phyloP scores from a whole-genome alignment of 192 early-diverging fungal species.

The Funneliformis mosseae region DNA sequence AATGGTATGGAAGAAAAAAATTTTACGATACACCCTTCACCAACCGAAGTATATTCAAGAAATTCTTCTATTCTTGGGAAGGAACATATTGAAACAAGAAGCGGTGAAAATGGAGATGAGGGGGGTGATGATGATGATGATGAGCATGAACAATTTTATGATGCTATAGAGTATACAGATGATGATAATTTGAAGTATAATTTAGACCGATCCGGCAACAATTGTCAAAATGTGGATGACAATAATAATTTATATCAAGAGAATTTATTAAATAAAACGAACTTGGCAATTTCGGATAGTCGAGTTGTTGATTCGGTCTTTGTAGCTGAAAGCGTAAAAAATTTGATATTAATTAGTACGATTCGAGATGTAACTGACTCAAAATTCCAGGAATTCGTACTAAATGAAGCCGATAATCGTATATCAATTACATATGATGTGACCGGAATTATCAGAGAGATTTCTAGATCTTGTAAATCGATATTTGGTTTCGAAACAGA shows the following conservation, averaged over 20 bases:
- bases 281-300: background rate
- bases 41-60: background rate
- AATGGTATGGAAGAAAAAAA: background rate
- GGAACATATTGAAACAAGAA: background rate
- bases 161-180: background rate
- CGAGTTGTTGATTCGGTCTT: background rate
- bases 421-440: conserved; percentile 1
- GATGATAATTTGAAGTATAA: background rate
- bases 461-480: background rate
- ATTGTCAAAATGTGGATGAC: background rate
- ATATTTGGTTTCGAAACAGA: background rate
- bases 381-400: background rate
- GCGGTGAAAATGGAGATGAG: background rate
- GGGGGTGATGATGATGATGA: background rate
- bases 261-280: background rate
- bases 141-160: conserved; percentile 12
- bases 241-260: background rate
- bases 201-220: background rate
- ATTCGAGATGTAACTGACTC: conserved; percentile 1
- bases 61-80: background rate
- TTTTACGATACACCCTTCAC: background rate
- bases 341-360: background rate
- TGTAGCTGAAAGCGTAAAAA: background rate
- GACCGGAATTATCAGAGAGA: background rate
- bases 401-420: background rate